Evolutionary conservation across 345 rosid genomes (phyloP).

Genomic region (Erodium maritimum): DNA sequence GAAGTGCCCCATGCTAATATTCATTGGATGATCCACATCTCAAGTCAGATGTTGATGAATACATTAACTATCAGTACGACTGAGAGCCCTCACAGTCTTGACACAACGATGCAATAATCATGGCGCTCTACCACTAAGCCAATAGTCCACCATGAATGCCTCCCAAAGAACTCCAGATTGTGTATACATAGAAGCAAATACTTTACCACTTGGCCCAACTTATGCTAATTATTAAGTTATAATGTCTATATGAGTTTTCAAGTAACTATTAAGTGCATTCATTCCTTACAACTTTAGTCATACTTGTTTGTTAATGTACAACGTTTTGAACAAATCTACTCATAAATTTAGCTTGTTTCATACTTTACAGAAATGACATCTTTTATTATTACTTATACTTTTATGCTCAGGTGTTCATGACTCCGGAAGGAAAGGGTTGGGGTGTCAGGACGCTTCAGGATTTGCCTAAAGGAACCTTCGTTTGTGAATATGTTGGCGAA

Average conservation of each 20-base stretch:
- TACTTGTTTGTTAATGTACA: not conserved
- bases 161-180: too few species aligned
- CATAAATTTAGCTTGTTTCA: not conserved
- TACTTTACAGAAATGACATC: not conserved
- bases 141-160: too few species aligned
- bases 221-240: too few species aligned
- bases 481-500: conserved; percentile 85
- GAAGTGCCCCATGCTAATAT: too few species aligned
- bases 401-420: conserved; percentile 44
- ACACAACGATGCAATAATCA: too few species aligned
- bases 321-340: not conserved
- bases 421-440: conserved; percentile 73
- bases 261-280: not conserved
- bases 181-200: too few species aligned
- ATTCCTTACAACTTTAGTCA: not conserved
- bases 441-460: conserved; percentile 58
- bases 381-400: conserved; percentile 3
- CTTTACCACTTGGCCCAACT: too few species aligned
- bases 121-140: too few species aligned
- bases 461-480: conserved; percentile 68
- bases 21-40: too few species aligned
- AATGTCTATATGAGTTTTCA: not conserved
- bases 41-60: too few species aligned
- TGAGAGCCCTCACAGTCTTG: too few species aligned
- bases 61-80: too few species aligned